Percentiles rank a stretch among this genome's conserved stretches.
Conservation (phyloP, 2,329 filamentous ascomycete genomes). For the Penicillium sp. region DNA sequence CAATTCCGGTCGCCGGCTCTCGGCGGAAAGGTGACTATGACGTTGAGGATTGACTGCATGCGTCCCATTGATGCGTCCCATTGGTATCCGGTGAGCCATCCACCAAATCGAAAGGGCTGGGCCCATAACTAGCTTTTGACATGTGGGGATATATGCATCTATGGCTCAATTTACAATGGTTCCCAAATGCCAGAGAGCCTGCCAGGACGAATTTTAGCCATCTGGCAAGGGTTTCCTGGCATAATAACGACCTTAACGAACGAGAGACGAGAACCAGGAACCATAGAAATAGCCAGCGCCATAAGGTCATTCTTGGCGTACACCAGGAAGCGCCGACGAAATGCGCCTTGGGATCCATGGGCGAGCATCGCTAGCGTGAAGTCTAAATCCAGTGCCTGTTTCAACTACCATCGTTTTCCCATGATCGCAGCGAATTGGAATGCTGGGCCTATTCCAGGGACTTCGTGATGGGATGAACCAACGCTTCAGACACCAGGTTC, state of each 20-base stretch:
- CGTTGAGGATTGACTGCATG: not conserved
- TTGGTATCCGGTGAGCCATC: conserved; percentile 2
- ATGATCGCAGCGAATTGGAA: not conserved
- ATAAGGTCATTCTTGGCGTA: not conserved
- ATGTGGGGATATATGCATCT: not conserved
- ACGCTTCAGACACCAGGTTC: conserved; percentile 27
- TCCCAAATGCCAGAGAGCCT: too few relatives aligned
- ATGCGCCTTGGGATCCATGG: conserved; percentile 16
- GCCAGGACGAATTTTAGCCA: too few relatives aligned
- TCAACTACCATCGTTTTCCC: not conserved
- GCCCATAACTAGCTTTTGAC: not conserved
- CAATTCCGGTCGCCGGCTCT: conserved; percentile 2
- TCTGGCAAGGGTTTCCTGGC: too few relatives aligned
- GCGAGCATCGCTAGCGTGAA: not conserved
- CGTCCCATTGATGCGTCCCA: not conserved
- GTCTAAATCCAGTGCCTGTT: conserved; percentile 2
- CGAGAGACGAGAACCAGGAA: not conserved
- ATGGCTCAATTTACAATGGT: not conserved
- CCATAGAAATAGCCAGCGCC: not conserved
- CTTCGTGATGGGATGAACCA: conserved; percentile 10
- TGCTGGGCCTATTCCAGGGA: conserved; percentile 2
- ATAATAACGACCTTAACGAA: too few relatives aligned
- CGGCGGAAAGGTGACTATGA: conserved; percentile 8
- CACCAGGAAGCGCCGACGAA: conserved; percentile 9
- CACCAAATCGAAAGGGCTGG: not conserved